These are phyloP conservation scores for Lichtheimia ramosa DNA, from an alignment of 371 early-diverging fungal genomes.

Conservation along the genomic window DNA sequence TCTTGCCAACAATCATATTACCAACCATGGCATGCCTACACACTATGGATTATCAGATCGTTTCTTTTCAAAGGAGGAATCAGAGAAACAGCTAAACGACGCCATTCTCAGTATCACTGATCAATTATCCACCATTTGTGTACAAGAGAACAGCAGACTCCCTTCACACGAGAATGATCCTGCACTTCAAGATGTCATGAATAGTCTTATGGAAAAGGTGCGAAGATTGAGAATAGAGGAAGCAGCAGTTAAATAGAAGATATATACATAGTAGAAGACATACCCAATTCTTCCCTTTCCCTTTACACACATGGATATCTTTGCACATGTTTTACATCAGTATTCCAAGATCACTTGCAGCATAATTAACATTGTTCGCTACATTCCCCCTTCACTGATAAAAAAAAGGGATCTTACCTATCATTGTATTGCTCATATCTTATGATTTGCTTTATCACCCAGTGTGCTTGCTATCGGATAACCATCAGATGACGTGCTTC, in stretches of 20 bases:
- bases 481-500: too few relatives aligned
- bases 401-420: background rate
- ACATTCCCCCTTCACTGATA: too few relatives aligned
- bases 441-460: too few relatives aligned
- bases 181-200: conserved; percentile 27
- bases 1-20: conserved; percentile 39
- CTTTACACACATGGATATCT: too few relatives aligned
- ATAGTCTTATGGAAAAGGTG: conserved; percentile 40
- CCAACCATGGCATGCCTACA: conserved; percentile 26
- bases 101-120: conserved; percentile 28
- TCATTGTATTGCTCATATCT: background rate
- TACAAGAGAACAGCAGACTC: conserved; percentile 6
- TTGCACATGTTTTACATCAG: too few relatives aligned
- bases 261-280: background rate
- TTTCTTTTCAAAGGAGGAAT: conserved; percentile 28
- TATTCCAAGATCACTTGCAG: too few relatives aligned
- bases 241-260: conserved; percentile 11
- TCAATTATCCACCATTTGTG: conserved; percentile 16
- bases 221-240: conserved; percentile 34
- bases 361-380: too few relatives aligned
- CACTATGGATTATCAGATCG: conserved; percentile 35
- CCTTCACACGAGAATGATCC: conserved; percentile 4
- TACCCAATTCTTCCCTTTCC: background rate
- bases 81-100: conserved; percentile 19
- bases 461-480: too few relatives aligned